Evolutionary conservation across 2,329 filamentous ascomycete species (phyloP), one percentile per base, ranked within the genome.

Genomic region (Pestalotiopsis sp.): DNA sequence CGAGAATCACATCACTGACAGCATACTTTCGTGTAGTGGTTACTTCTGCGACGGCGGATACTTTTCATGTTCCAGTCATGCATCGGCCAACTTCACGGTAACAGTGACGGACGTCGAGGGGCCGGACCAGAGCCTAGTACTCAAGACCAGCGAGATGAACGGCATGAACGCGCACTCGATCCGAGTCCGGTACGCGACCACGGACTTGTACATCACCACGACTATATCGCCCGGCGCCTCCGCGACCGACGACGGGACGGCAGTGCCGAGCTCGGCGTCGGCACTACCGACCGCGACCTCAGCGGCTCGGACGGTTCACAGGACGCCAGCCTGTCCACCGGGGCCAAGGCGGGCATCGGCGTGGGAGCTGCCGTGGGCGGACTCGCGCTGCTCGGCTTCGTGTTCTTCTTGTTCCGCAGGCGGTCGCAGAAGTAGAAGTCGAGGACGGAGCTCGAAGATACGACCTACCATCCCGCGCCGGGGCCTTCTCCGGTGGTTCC

Each of bases 121-220:
- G 3, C 14, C 38, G 1, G 49, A 45, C 9, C 45, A 39, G 5
- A 57, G 14, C n/a, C 12, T 45, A 6, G 52, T 57, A 1, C 13
- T 58, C 25, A 49, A 23, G 41, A 66, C 64, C 9, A 58, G 3
- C 17, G 27, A 39, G 27, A 31, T 27, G 17, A 66, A 57, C 6
- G 64, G 64, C 31, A 66, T 66, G 64, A 57, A 66, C 36, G 52
- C 52, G 64, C 41, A 66, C 27, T 58, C 49, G 25, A 66, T 66
- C 5, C 36, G 49, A 57, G 52, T 66, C 9, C 23, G 52, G 20
- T 66, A 52, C 4, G 64, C 64, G 14, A 58, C 20, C 23, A 57
- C 45, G 36, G 64, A 66, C 38, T 17, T 66, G 9, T 23, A 17
- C 14, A 38, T 23, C 2, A 49, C 39, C 4, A 64, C 64, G 5